Conservation (phyloP, 164 flowering plant species). For the Tetracentron sinense region DNA sequence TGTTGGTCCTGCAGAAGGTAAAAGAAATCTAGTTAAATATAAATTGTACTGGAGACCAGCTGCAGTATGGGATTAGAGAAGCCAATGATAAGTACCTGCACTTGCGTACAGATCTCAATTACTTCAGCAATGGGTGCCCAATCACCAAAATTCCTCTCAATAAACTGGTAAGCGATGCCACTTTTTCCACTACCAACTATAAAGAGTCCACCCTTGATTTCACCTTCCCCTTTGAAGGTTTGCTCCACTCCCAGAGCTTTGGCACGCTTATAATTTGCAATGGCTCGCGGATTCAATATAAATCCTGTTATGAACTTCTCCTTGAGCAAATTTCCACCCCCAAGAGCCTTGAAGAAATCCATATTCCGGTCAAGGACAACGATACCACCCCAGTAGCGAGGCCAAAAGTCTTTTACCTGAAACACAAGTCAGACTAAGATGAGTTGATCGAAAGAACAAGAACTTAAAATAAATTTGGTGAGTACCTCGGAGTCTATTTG, state of each 20-base stretch:
- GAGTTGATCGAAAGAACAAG: not conserved
- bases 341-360: slow-evolving; percentile 75
- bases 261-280: slow-evolving; percentile 69
- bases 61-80: slow-evolving; percentile 3
- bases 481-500: slow-evolving; percentile 72
- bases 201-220: slow-evolving; percentile 73
- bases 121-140: slow-evolving; percentile 73
- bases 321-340: slow-evolving; percentile 67
- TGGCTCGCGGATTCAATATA: slow-evolving; percentile 59
- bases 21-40: slow-evolving; percentile 6
- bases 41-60: not conserved
- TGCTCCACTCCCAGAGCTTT: slow-evolving; percentile 49
- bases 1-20: slow-evolving; percentile 24
- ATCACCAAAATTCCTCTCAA: slow-evolving; percentile 80
- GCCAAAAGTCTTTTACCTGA: slow-evolving; percentile 82
- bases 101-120: slow-evolving; percentile 45
- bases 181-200: slow-evolving; percentile 60
- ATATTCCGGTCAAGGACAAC: slow-evolving; percentile 42
- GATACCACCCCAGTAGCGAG: slow-evolving; percentile 80
- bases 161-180: slow-evolving; percentile 78
- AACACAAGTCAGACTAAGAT: not conserved
- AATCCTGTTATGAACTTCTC: slow-evolving; percentile 75
- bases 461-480: not conserved
- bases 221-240: slow-evolving; percentile 69
- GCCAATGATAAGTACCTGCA: slow-evolving; percentile 42